phyloP scores from a whole-genome alignment of 176 grass and related monocot genomes.

The Oryza australiensis region DNA sequence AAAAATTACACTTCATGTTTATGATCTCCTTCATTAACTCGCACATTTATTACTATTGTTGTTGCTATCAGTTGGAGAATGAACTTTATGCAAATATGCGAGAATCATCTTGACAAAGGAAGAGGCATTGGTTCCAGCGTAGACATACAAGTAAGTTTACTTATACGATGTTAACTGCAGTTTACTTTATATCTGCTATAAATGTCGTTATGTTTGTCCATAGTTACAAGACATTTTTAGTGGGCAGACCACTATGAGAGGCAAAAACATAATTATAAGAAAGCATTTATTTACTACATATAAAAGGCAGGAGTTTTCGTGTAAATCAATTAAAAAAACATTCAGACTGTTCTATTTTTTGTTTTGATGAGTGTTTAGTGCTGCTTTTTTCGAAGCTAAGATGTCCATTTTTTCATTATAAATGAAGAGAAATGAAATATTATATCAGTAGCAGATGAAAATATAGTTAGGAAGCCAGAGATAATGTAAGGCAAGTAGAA shows the following conservation, averaged over 20 bases:
- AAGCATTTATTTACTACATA: not conserved
- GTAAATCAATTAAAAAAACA: constrained; percentile 1
- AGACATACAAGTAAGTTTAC: constrained; percentile 4
- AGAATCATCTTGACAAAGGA: not conserved
- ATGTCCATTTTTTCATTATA: too few species aligned
- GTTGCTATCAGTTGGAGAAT: not conserved
- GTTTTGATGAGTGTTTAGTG: too few species aligned
- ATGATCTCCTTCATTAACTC: not conserved
- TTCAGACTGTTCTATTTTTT: too few species aligned
- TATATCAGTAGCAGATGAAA: too few species aligned
- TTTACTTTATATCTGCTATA: not conserved
- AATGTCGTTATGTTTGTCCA: not conserved
- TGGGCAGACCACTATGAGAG: not conserved
- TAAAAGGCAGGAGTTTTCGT: not conserved
- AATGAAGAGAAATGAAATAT: too few species aligned
- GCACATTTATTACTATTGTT: constrained; percentile 5
- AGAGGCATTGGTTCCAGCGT: not conserved
- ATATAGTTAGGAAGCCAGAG: too few species aligned
- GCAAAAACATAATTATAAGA: too few species aligned
- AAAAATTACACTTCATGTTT: not conserved
- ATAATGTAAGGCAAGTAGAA: too few species aligned
- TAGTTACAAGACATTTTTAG: constrained; percentile 4
- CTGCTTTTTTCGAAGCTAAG: too few species aligned
- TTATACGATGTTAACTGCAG: not conserved
- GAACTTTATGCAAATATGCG: not conserved